These are phyloP conservation scores for Fusarium coffeatum DNA, from an alignment of 2,329 filamentous ascomycete species.

Conservation along the genomic window DNA sequence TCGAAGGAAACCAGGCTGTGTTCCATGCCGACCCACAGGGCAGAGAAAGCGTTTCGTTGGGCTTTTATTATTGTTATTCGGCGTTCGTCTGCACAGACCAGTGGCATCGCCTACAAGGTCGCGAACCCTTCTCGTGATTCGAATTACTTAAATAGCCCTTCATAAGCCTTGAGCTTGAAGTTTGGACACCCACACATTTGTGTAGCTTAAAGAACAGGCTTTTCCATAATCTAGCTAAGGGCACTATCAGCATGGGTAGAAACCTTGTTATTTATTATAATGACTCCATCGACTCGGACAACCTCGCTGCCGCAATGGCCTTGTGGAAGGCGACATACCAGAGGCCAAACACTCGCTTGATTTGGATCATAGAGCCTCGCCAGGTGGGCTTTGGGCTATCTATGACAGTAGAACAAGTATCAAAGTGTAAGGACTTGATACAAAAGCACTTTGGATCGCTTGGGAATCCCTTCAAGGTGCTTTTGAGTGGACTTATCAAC, in stretches of 20 bases:
- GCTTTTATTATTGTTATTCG: no score
- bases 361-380: constrained; percentile 45
- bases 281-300: constrained; percentile 46
- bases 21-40: no score
- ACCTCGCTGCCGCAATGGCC: constrained; percentile 40
- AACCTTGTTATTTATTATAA: constrained; percentile 44
- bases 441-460: constrained; percentile 25
- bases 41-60: no score
- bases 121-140: no score
- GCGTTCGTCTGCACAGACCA: no score
- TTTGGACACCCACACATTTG: no score
- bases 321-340: constrained; percentile 27
- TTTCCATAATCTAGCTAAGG: no score
- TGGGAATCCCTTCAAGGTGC: constrained; percentile 34
- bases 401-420: constrained; percentile 30
- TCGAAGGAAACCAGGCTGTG: no score
- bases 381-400: constrained; percentile 39
- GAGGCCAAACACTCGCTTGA: constrained; percentile 21
- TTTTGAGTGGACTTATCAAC: constrained; percentile 38
- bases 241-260: constrained; percentile 26
- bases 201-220: no score
- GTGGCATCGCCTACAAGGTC: no score
- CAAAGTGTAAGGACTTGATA: constrained; percentile 32
- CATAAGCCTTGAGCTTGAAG: no score
- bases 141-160: no score